These are phyloP conservation scores for Jatropha curcas DNA, from an alignment of 345 rosid species.

Conservation along the genomic window DNA sequence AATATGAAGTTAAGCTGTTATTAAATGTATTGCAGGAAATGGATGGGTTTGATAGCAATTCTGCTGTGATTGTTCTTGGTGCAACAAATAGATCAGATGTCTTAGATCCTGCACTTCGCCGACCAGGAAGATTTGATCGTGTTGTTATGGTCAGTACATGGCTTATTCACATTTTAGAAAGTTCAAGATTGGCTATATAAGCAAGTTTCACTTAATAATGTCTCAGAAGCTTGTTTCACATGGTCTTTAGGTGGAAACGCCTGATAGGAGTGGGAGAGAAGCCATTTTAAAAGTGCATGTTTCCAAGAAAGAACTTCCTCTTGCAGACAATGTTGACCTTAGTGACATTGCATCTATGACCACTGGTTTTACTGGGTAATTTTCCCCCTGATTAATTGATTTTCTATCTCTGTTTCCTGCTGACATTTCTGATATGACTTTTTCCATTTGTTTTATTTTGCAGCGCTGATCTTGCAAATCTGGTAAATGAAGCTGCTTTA, in stretches of 20 bases:
- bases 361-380: slow-evolving; percentile 95
- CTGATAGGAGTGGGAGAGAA: slow-evolving; percentile 89
- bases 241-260: slow-evolving; percentile 75
- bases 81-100: slow-evolving; percentile 98
- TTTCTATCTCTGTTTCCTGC: slow-evolving; percentile 7
- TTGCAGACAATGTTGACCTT: slow-evolving; percentile 72
- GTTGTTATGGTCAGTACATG: slow-evolving; percentile 71
- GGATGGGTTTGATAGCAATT: slow-evolving; percentile 98
- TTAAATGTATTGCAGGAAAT: slow-evolving; percentile 67
- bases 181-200: slow-evolving; percentile 5
- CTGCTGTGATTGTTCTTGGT: slow-evolving; percentile 96
- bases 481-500: slow-evolving; percentile 98
- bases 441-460: slow-evolving; percentile 23
- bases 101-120: slow-evolving; percentile 89
- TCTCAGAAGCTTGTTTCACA: slow-evolving; percentile 16
- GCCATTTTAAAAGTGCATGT: slow-evolving; percentile 88
- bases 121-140: slow-evolving; percentile 99
- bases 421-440: not conserved
- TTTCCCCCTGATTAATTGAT: slow-evolving; percentile 12
- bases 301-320: slow-evolving; percentile 81
- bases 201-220: slow-evolving; percentile 10
- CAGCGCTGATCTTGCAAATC: slow-evolving; percentile 98
- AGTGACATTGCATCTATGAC: slow-evolving; percentile 88
- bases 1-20: slow-evolving; percentile 5
- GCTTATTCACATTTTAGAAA: slow-evolving; percentile 19